Evolutionary conservation across 1,139 yeast genomes (phyloP).

Genomic region (Eremothecium coryli): DNA sequence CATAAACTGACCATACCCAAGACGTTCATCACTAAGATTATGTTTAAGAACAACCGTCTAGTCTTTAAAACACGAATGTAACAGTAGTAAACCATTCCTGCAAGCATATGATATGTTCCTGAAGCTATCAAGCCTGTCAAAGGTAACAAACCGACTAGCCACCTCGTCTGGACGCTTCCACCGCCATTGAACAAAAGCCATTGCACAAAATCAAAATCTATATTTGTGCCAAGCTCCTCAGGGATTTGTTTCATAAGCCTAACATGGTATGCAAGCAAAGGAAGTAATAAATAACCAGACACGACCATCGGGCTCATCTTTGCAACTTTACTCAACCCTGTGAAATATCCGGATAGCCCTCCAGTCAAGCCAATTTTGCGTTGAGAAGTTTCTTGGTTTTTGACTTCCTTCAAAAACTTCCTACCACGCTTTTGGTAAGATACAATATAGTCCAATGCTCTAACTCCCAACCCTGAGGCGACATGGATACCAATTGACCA

Average conservation of each 20-base stretch:
- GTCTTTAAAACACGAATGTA: slow-evolving; percentile 12
- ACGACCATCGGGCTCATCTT: slow-evolving; percentile 17
- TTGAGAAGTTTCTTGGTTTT: slow-evolving; percentile 13
- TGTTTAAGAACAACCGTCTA: slow-evolving; percentile 16
- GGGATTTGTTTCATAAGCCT: slow-evolving; percentile 20
- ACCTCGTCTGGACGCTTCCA: slow-evolving; percentile 13
- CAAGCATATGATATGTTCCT: slow-evolving; percentile 21
- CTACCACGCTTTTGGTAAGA: slow-evolving; percentile 4
- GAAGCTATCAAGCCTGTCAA: slow-evolving; percentile 16
- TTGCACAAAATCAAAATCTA: slow-evolving; percentile 20
- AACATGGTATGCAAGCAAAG: slow-evolving; percentile 19
- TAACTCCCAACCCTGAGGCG: slow-evolving; percentile 15
- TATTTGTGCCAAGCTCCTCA: slow-evolving; percentile 9
- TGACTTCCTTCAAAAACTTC: slow-evolving; percentile 8
- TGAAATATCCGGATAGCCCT: slow-evolving; percentile 21
- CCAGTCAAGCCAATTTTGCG: slow-evolving; percentile 21
- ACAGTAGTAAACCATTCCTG: slow-evolving; percentile 19
- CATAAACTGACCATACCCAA: slow-evolving; percentile 17
- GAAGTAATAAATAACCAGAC: slow-evolving; percentile 19
- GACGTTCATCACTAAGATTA: slow-evolving; percentile 11
- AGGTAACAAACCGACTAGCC: slow-evolving; percentile 20
- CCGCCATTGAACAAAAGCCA: slow-evolving; percentile 17
- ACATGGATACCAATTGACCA: slow-evolving; percentile 14
- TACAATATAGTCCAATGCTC: slow-evolving; percentile 6
- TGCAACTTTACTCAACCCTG: slow-evolving; percentile 17